These are phyloP conservation scores for Elongisporangium senticosum DNA, from an alignment of 352 stramenopile genomes.

Conservation along the genomic window DNA sequence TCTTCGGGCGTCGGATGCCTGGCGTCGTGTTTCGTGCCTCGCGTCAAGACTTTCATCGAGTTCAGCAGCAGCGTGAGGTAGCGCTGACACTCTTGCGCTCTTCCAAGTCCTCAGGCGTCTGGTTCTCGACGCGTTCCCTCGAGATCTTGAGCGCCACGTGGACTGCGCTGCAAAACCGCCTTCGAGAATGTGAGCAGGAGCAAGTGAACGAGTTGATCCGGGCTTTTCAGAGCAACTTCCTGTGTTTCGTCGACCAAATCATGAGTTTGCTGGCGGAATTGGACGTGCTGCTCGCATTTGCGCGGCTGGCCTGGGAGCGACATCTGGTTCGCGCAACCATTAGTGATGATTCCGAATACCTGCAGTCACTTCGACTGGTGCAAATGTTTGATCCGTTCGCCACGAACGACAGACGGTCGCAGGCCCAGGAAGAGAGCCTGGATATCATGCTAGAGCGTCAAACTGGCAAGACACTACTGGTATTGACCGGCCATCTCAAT, in stretches of 20 bases:
- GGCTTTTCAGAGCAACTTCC: constrained; percentile 11
- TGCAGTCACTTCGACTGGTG: constrained; percentile 3
- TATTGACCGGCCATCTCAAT: constrained; percentile 13
- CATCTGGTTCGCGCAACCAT: constrained; percentile 18
- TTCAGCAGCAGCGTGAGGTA: constrained; percentile 22
- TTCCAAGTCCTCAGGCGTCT: constrained; percentile 33
- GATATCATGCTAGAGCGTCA: constrained; percentile 8
- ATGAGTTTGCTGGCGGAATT: constrained; percentile 15
- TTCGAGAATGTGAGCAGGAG: constrained; percentile 13
- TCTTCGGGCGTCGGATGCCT: constrained; percentile 8
- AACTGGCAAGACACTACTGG: constrained; percentile 17
- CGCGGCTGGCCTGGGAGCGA: constrained; percentile 23
- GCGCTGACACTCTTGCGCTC: constrained; percentile 24
- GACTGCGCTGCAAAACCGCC: constrained; percentile 17
- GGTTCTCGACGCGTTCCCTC: constrained; percentile 31
- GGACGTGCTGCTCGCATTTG: constrained; percentile 33
- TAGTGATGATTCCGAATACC: neutral
- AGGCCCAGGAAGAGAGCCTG: neutral
- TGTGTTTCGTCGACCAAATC: constrained; percentile 7
- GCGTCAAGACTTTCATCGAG: constrained; percentile 32
- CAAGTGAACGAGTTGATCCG: constrained; percentile 15
- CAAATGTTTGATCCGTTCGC: constrained; percentile 20
- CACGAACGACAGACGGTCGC: neutral
- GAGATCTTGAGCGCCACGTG: constrained; percentile 28
- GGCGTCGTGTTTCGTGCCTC: constrained; percentile 36